Percentiles rank a stretch among this genome's conserved stretches.
These are phyloP conservation scores for Leccinum solheimii DNA, from an alignment of 1,284 basidiomycete species.

Conservation along the genomic window DNA sequence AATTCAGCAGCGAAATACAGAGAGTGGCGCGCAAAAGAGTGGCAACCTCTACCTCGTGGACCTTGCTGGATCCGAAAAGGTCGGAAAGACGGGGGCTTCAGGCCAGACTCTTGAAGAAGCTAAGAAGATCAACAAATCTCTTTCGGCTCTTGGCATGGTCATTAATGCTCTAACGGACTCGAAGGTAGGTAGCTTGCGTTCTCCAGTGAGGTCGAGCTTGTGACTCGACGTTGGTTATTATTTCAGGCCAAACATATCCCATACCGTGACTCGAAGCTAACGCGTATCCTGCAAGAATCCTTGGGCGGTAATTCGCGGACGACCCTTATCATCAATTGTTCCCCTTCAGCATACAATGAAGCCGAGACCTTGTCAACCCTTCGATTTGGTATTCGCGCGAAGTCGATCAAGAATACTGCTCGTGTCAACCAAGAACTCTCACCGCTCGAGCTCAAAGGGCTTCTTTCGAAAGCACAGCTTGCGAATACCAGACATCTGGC, in stretches of 20 bases:
- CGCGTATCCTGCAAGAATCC: conserved; percentile 99
- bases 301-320: conserved; percentile 98
- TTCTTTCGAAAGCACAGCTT: conserved; percentile 88
- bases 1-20: conserved; percentile 95
- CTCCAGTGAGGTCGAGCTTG: neutral
- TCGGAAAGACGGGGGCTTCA: conserved; percentile 98
- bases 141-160: conserved; percentile 99
- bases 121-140: conserved; percentile 99
- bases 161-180: conserved; percentile 98
- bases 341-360: conserved; percentile 96
- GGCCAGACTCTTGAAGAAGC: conserved; percentile 99
- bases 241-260: conserved; percentile 92
- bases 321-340: conserved; percentile 99
- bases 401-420: conserved; percentile 99
- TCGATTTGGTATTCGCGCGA: conserved; percentile 98
- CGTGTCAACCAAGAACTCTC: conserved; percentile 98
- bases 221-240: conserved; percentile 7
- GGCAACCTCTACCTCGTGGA: conserved; percentile 98
- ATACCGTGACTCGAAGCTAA: conserved; percentile 99
- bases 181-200: conserved; percentile 59
- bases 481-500: conserved; percentile 84
- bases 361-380: conserved; percentile 96
- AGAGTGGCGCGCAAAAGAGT: conserved; percentile 93
- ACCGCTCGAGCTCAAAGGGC: conserved; percentile 91
- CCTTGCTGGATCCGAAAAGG: conserved; percentile 98